A percentile compares a stretch with the other conserved stretches of the same genome.
Conservation (phyloP, 1,284 basidiomycete genomes). For the Clitocybe nebularis region DNA sequence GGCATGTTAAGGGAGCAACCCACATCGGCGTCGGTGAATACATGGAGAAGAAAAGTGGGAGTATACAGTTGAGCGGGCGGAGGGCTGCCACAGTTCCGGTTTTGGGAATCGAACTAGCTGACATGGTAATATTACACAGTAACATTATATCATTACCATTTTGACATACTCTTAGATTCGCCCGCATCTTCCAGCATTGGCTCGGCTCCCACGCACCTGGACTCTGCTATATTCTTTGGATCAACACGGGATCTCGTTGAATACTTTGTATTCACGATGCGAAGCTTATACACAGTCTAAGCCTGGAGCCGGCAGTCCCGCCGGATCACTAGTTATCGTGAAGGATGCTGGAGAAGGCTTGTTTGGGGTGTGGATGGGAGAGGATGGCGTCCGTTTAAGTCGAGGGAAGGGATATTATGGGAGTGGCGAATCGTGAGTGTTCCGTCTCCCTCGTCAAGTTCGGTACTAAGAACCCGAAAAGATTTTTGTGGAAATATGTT, state of each 20-base stretch:
- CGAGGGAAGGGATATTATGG: conserved; percentile 74
- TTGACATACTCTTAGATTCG: conserved; percentile 49
- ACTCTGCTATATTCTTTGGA: conserved; percentile 89
- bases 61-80: conserved; percentile 48
- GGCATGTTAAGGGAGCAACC: not conserved
- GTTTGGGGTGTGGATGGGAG: conserved; percentile 83
- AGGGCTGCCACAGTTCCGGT: conserved; percentile 54
- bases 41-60: conserved; percentile 42
- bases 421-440: conserved; percentile 77
- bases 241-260: conserved; percentile 91
- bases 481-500: conserved; percentile 72
- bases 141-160: conserved; percentile 1
- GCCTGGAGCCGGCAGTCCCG: conserved; percentile 15
- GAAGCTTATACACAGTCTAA: conserved; percentile 30
- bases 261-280: conserved; percentile 78
- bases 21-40: conserved; percentile 30
- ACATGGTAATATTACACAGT: conserved; percentile 38
- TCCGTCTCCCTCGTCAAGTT: too few relatives aligned
- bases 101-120: conserved; percentile 50
- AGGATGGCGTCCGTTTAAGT: conserved; percentile 62
- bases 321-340: conserved; percentile 38
- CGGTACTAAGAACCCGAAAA: conserved; percentile 25
- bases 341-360: conserved; percentile 57
- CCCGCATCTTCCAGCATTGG: conserved; percentile 72
- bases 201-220: conserved; percentile 81